These are phyloP conservation scores for Suillus fuscotomentosus DNA, from an alignment of 768 basidiomycete species.

Conservation along the genomic window DNA sequence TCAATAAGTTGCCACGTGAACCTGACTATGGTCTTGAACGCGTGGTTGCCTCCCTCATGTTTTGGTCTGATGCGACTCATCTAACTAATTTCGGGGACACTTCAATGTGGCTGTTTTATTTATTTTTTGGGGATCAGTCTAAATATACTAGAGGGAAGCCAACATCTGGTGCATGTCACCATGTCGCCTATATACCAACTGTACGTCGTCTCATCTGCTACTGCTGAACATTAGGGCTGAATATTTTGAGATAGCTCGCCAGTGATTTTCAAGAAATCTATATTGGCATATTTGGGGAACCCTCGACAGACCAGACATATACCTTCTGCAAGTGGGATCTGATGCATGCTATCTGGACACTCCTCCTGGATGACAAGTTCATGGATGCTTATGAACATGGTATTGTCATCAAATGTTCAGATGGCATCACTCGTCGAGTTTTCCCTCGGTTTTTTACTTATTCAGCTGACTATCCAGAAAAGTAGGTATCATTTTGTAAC, in stretches of 20 bases:
- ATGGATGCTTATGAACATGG: no score
- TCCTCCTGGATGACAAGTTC: conserved; percentile 17
- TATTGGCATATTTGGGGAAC: neutral
- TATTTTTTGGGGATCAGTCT: no score
- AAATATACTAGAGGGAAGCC: no score
- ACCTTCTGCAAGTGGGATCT: conserved; percentile 12
- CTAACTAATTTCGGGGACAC: conserved; percentile 16
- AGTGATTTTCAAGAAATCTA: conserved; percentile 13
- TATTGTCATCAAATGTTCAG: no score
- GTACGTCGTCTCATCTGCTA: neutral
- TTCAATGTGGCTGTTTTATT: neutral
- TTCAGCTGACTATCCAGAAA: no score
- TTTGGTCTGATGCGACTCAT: conserved; percentile 27
- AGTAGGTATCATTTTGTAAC: no score
- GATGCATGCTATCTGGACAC: conserved; percentile 14
- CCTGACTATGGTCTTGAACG: conserved; percentile 8
- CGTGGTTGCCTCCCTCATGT: conserved; percentile 15
- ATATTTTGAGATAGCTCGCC: conserved; percentile 6
- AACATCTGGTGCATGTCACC: no score
- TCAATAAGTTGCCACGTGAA: conserved; percentile 6
- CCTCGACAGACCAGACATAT: neutral
- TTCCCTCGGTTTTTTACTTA: no score
- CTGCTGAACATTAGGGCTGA: neutral
- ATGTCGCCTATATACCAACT: conserved; percentile 1
- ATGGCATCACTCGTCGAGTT: no score